These are phyloP conservation scores for Pythium utonaiense DNA, from an alignment of 352 stramenopile genomes.

Conservation along the genomic window DNA sequence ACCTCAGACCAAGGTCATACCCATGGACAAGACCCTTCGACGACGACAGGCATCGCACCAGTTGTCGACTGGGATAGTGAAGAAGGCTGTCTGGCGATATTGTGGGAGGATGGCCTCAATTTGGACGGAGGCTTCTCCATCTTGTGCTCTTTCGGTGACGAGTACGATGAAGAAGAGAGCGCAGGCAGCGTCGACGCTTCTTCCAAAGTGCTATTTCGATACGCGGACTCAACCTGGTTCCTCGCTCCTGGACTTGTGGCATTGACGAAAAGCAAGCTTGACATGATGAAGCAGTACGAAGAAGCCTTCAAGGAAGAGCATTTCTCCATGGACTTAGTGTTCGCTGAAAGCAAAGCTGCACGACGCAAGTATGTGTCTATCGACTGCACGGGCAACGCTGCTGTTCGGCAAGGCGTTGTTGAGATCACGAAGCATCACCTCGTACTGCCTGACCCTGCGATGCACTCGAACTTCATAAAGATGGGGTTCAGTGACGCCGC, in stretches of 20 bases:
- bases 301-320: slow-evolving; percentile 77
- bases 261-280: slow-evolving; percentile 65
- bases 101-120: slow-evolving; percentile 75
- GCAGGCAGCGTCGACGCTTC: slow-evolving; percentile 40
- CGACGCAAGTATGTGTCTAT: slow-evolving; percentile 40
- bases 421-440: slow-evolving; percentile 82
- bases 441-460: slow-evolving; percentile 65
- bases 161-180: slow-evolving; percentile 56
- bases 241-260: slow-evolving; percentile 61
- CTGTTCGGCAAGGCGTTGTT: slow-evolving; percentile 62
- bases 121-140: slow-evolving; percentile 82
- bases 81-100: slow-evolving; percentile 73
- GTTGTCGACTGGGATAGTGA: slow-evolving; percentile 79
- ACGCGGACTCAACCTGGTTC: slow-evolving; percentile 82
- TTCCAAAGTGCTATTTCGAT: slow-evolving; percentile 70
- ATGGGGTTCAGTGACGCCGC: slow-evolving; percentile 74
- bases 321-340: slow-evolving; percentile 76
- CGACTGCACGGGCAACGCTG: slow-evolving; percentile 65
- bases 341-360: slow-evolving; percentile 53
- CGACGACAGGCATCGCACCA: slow-evolving; percentile 13
- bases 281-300: slow-evolving; percentile 87
- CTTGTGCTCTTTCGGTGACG: slow-evolving; percentile 79
- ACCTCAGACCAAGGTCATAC: slow-evolving; percentile 28
- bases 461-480: slow-evolving; percentile 80
- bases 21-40: not conserved